A percentile compares a stretch with the other conserved stretches of the same genome.
These are phyloP conservation scores for Aspergillus glaucus DNA, from an alignment of 2,329 filamentous ascomycete genomes.

Conservation along the genomic window DNA sequence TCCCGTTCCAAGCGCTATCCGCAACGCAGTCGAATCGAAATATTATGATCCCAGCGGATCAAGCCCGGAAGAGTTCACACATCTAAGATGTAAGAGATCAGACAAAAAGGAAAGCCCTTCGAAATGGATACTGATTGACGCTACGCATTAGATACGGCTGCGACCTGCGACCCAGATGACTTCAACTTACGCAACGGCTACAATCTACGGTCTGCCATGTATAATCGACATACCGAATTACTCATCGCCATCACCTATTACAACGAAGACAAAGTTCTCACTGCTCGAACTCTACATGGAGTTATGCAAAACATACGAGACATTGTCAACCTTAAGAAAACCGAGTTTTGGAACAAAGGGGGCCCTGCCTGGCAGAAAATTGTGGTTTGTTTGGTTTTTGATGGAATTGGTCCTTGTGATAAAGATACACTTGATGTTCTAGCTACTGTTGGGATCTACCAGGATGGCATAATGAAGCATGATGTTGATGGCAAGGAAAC, in stretches of 20 bases:
- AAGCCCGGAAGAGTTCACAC: constrained; percentile 91
- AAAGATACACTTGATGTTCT: constrained; percentile 90
- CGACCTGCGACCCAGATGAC: constrained; percentile 95
- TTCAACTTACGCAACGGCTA: constrained; percentile 99
- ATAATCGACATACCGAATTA: constrained; percentile 95
- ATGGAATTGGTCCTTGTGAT: constrained; percentile 96
- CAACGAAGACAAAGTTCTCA: constrained; percentile 95
- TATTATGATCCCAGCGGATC: constrained; percentile 84
- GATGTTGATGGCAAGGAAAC: constrained; percentile 97
- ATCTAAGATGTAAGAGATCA: constrained; percentile 68
- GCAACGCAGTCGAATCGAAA: constrained; percentile 90
- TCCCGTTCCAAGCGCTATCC: constrained; percentile 92
- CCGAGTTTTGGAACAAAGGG: constrained; percentile 99
- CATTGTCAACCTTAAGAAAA: constrained; percentile 98
- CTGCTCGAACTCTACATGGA: constrained; percentile 86
- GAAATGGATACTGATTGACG: constrained; percentile 4
- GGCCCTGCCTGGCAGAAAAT: constrained; percentile 99
- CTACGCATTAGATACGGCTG: constrained; percentile 65
- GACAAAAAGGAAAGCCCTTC: background rate
- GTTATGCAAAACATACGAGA: constrained; percentile 99
- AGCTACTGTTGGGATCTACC: constrained; percentile 91
- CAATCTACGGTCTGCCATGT: constrained; percentile 95
- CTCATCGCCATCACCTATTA: constrained; percentile 98
- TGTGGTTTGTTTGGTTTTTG: constrained; percentile 92
- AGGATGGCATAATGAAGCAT: constrained; percentile 97